phyloP scores from a whole-genome alignment of 202 grass and related monocot genomes.

The Schoenoplectus triqueter region DNA sequence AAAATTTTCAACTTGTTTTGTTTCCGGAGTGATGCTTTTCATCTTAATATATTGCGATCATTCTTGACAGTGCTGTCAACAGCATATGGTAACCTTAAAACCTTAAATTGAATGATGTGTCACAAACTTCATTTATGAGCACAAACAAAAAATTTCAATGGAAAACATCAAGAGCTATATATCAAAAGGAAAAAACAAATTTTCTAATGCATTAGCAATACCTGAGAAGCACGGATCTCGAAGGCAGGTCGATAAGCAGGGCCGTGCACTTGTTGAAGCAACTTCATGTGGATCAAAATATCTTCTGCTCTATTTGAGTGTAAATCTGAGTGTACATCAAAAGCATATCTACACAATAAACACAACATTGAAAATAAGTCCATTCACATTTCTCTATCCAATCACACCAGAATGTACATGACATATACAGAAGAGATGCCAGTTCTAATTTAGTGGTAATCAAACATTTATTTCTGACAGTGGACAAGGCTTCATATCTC shows the following conservation, averaged over 20 bases:
- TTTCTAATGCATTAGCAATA: constrained; percentile 23
- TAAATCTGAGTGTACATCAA: constrained; percentile 48
- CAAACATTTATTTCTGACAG: background rate
- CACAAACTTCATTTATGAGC: too few species aligned
- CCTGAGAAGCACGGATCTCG: constrained; percentile 39
- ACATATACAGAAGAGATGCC: background rate
- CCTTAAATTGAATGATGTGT: background rate
- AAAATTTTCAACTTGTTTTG: background rate
- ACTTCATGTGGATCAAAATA: constrained; percentile 51
- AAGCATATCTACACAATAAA: constrained; percentile 44
- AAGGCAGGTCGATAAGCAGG: constrained; percentile 44
- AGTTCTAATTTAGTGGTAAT: constrained; percentile 14
- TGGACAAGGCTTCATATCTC: background rate
- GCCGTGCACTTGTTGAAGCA: constrained; percentile 39
- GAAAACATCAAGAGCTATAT: background rate
- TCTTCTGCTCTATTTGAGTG: constrained; percentile 49
- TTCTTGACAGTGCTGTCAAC: background rate
- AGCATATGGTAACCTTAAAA: background rate
- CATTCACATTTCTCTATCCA: background rate
- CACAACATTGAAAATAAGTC: constrained; percentile 5
- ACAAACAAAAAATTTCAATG: background rate
- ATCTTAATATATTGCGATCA: too few species aligned
- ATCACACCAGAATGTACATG: background rate
- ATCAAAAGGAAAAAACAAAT: background rate
- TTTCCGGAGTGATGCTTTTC: too few species aligned